Evolutionary conservation across 1,139 yeast genomes (phyloP).

Genomic region (Sugiyamaella xylanicola): DNA sequence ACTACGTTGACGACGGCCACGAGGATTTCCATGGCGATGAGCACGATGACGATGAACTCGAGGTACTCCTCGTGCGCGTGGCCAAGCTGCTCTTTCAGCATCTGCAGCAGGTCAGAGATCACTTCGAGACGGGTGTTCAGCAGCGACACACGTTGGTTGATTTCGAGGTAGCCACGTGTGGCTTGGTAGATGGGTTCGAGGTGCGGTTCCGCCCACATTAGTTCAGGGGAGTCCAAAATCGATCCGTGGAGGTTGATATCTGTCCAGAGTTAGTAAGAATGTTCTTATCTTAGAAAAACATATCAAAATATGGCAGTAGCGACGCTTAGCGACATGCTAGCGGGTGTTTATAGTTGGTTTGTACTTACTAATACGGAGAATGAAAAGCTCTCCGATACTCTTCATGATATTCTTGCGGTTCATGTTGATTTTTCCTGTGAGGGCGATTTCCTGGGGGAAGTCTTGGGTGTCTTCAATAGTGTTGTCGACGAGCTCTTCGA

Average conservation of each 20-base stretch:
- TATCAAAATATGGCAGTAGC: too few relatives aligned
- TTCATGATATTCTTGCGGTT: conserved; percentile 93
- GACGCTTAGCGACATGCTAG: too few relatives aligned
- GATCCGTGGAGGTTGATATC: conserved; percentile 88
- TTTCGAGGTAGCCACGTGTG: conserved; percentile 89
- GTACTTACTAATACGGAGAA: conserved; percentile 67
- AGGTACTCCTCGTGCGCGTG: conserved; percentile 84
- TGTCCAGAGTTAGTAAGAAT: conserved; percentile 4
- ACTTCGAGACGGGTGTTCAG: conserved; percentile 91
- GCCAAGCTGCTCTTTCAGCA: conserved; percentile 95
- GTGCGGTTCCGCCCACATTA: conserved; percentile 99
- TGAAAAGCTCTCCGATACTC: conserved; percentile 92
- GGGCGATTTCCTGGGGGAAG: conserved; percentile 93
- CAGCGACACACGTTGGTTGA: conserved; percentile 86
- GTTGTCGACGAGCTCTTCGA: conserved; percentile 92
- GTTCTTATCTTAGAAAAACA: too few relatives aligned
- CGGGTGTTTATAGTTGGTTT: conserved; percentile 1
- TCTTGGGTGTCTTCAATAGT: conserved; percentile 97
- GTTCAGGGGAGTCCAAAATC: conserved; percentile 91
- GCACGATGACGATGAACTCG: conserved; percentile 88
- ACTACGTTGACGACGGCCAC: conserved; percentile 76
- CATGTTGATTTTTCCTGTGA: conserved; percentile 93
- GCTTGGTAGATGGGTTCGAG: conserved; percentile 97
- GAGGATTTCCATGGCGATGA: conserved; percentile 88
- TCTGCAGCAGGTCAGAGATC: conserved; percentile 85